A percentile compares a stretch with the other conserved stretches of the same genome.
These are phyloP conservation scores for Cryphonectria radicalis DNA, from an alignment of 2,329 filamentous ascomycete species.

Conservation along the genomic window DNA sequence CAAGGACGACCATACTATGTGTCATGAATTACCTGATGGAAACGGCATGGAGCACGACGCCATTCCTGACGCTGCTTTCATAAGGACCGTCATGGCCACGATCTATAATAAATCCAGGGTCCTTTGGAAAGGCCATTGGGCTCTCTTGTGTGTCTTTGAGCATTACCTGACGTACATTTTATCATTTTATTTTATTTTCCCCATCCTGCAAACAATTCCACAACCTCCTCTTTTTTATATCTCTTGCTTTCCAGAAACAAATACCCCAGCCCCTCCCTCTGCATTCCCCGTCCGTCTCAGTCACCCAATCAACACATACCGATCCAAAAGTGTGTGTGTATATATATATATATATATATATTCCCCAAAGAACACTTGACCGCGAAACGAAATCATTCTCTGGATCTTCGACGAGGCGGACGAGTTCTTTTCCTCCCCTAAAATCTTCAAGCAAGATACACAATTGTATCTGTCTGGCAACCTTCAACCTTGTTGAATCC, in stretches of 20 bases:
- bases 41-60: constrained; percentile 26
- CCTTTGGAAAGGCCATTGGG: background rate
- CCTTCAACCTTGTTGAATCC: background rate
- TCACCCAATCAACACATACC: background rate
- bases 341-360: background rate
- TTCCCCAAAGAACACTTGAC: background rate
- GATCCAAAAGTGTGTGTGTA: background rate
- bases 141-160: background rate
- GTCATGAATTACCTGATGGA: constrained; percentile 36
- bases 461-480: background rate
- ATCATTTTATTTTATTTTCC: background rate
- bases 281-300: background rate
- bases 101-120: constrained; percentile 13
- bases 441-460: background rate
- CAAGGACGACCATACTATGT: constrained; percentile 29
- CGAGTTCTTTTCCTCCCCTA: background rate
- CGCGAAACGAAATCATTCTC: background rate
- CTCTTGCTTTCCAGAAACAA: background rate
- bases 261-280: constrained; percentile 10
- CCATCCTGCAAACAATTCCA: background rate
- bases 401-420: too few species aligned
- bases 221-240: constrained; percentile 14
- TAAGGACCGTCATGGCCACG: constrained; percentile 31
- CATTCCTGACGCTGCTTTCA: constrained; percentile 14
- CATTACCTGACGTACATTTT: background rate